These are phyloP conservation scores for Athelia sp. DNA, from an alignment of 1,284 basidiomycete species.

Conservation along the genomic window DNA sequence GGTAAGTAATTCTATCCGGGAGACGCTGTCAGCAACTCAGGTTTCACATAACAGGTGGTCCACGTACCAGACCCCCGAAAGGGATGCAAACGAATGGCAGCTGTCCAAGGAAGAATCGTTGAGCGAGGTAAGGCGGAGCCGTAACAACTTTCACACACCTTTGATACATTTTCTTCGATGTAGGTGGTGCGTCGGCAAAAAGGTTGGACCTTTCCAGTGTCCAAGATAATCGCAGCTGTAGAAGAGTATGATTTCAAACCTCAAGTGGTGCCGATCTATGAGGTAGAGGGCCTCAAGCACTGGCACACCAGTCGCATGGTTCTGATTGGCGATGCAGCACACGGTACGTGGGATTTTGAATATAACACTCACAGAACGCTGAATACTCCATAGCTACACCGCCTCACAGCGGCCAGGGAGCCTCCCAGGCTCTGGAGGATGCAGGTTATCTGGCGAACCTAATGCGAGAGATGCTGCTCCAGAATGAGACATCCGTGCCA, in stretches of 20 bases:
- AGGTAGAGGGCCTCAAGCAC: slow-evolving; percentile 16
- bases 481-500: background rate
- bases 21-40: too few species aligned
- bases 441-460: slow-evolving; percentile 25
- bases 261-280: slow-evolving; percentile 23
- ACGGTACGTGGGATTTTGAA: slow-evolving; percentile 18
- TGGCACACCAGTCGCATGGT: slow-evolving; percentile 22
- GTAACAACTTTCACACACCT: too few species aligned
- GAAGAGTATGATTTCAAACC: slow-evolving; percentile 12
- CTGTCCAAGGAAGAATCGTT: slow-evolving; percentile 17
- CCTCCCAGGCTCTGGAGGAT: slow-evolving; percentile 26
- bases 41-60: slow-evolving; percentile 19
- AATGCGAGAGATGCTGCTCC: slow-evolving; percentile 13
- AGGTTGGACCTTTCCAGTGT: slow-evolving; percentile 24
- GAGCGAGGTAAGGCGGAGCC: slow-evolving; percentile 11
- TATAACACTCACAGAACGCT: background rate
- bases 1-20: slow-evolving; percentile 12
- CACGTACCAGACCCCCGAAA: slow-evolving; percentile 19
- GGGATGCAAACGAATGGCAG: slow-evolving; percentile 23
- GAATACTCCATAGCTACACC: slow-evolving; percentile 21
- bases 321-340: slow-evolving; percentile 25
- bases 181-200: slow-evolving; percentile 22
- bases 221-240: slow-evolving; percentile 18
- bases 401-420: slow-evolving; percentile 28
- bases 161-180: background rate